phyloP scores from a whole-genome alignment of 208 protist genomes.

The Leptomonas pyrrhocoris region DNA sequence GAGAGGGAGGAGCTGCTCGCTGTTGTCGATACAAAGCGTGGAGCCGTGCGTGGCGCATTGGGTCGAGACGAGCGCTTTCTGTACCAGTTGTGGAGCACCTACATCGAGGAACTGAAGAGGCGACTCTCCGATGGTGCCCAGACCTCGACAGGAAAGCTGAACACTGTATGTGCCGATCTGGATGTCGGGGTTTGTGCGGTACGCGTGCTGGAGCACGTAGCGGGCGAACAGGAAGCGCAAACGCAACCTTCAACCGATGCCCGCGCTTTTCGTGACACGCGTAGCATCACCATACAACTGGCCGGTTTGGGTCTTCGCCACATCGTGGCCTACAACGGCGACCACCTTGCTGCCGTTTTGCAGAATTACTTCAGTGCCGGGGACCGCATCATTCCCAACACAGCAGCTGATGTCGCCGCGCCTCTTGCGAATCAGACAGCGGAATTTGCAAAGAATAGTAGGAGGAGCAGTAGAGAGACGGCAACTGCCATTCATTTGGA shows the following conservation, averaged over 20 bases:
- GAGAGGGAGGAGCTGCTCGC: background rate
- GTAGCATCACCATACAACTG: slow-evolving; percentile 34
- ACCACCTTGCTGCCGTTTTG: slow-evolving; percentile 52
- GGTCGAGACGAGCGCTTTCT: slow-evolving; percentile 9
- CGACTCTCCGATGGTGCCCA: background rate
- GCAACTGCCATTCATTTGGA: slow-evolving; percentile 18
- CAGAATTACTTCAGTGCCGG: slow-evolving; percentile 47
- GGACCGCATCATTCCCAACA: background rate
- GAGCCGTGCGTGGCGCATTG: background rate
- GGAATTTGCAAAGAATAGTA: background rate
- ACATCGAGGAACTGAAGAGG: slow-evolving; percentile 14
- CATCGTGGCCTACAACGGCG: slow-evolving; percentile 50
- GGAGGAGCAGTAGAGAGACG: background rate
- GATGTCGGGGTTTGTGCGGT: slow-evolving; percentile 27
- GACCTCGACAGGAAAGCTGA: background rate
- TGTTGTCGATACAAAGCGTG: background rate
- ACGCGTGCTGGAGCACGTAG: slow-evolving; percentile 10
- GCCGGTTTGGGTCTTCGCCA: slow-evolving; percentile 46
- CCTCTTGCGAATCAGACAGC: background rate
- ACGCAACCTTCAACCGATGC: background rate
- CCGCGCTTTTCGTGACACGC: slow-evolving; percentile 1
- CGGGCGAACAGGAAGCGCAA: background rate
- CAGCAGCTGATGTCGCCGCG: background rate
- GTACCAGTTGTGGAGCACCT: slow-evolving; percentile 17
- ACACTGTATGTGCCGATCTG: too few species aligned